phyloP scores from a whole-genome alignment of 352 stramenopile genomes.

The Salisapilia sapeloensis region DNA sequence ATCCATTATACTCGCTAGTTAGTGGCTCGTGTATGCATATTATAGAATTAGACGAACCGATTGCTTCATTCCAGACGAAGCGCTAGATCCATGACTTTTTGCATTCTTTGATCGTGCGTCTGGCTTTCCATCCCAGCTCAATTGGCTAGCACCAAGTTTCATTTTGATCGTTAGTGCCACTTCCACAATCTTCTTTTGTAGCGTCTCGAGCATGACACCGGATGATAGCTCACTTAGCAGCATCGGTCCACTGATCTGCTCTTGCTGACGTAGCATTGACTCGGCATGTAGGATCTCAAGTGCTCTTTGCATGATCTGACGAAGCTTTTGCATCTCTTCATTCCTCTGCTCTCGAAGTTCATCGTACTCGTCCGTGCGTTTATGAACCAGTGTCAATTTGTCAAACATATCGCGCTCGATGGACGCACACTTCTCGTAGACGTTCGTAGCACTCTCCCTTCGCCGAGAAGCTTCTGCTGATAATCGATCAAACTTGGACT shows the following conservation, averaged over 20 bases:
- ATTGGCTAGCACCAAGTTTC: constrained; percentile 15
- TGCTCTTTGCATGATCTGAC: constrained; percentile 33
- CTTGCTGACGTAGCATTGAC: constrained; percentile 8
- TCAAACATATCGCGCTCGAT: constrained; percentile 20
- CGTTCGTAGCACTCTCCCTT: constrained; percentile 14
- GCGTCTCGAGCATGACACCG: constrained; percentile 23
- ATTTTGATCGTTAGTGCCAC: constrained; percentile 40
- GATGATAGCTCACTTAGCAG: constrained; percentile 29
- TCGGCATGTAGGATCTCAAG: constrained; percentile 42
- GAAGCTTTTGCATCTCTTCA: constrained; percentile 20
- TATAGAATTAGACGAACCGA: background rate
- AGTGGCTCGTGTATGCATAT: background rate
- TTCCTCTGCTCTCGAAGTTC: constrained; percentile 30
- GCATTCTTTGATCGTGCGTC: background rate
- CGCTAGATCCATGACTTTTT: background rate
- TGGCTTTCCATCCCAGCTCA: background rate
- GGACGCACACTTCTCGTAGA: constrained; percentile 11
- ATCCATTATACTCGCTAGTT: background rate
- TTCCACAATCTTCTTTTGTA: constrained; percentile 55
- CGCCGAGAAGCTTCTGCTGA: constrained; percentile 11
- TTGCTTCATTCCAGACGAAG: background rate
- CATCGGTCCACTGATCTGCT: constrained; percentile 7
- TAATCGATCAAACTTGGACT: constrained; percentile 13
- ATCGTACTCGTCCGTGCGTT: constrained; percentile 25
- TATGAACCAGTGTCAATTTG: constrained; percentile 7